Conservation (phyloP, 1,139 yeast species). For the Yamadazyma oceani region DNA sequence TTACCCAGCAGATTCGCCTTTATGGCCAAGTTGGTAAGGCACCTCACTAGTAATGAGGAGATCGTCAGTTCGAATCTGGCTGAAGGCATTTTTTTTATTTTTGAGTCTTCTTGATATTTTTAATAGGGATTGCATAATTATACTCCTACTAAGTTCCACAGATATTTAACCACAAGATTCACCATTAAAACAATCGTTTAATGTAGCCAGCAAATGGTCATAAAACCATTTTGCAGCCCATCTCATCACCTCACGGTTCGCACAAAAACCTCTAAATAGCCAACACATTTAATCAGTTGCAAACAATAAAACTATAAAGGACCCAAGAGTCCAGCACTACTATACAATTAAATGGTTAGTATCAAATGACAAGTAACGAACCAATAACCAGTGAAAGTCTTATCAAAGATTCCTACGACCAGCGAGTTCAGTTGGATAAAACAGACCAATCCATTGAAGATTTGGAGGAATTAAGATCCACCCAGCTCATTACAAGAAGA, state of each 20-base stretch:
- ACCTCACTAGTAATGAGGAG: slow-evolving; percentile 91
- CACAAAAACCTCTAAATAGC: too few species aligned
- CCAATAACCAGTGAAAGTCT: slow-evolving; percentile 40
- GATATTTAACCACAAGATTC: too few species aligned
- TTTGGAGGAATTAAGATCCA: slow-evolving; percentile 74
- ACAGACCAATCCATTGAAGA: slow-evolving; percentile 64
- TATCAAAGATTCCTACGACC: slow-evolving; percentile 36
- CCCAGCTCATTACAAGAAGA: slow-evolving; percentile 71
- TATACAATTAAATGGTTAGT: neutral
- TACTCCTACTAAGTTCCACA: too few species aligned
- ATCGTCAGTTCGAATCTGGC: slow-evolving; percentile 87
- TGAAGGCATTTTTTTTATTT: slow-evolving; percentile 55
- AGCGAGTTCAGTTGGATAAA: slow-evolving; percentile 36
- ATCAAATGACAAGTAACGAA: neutral
- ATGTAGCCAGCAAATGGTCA: neutral
- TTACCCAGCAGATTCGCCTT: slow-evolving; percentile 27
- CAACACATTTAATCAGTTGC: too few species aligned
- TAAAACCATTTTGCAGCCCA: too few species aligned
- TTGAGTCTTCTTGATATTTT: neutral
- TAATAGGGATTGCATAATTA: neutral
- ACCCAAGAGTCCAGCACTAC: too few species aligned
- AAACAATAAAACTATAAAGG: too few species aligned
- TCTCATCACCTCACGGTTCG: too few species aligned
- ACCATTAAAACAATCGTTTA: too few species aligned
- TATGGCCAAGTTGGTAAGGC: slow-evolving; percentile 91